These are phyloP conservation scores for Camelina neglecta DNA, from an alignment of 345 rosid genomes.

Conservation along the genomic window DNA sequence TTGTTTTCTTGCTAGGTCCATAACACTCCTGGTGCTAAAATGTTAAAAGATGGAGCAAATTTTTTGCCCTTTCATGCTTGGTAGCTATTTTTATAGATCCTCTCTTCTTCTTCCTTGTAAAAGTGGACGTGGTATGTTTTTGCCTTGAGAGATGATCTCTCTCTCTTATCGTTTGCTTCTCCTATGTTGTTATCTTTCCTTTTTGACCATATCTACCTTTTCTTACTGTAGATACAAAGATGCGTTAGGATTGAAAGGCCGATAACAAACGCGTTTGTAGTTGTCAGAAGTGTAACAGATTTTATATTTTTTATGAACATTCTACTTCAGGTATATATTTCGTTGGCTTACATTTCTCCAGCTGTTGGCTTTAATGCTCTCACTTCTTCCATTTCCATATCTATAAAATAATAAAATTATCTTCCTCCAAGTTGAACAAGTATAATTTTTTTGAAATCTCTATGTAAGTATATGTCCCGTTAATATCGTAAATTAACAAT, in stretches of 20 bases:
- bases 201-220: not conserved
- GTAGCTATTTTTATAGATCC: slow-evolving; percentile 84
- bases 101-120: slow-evolving; percentile 73
- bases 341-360: slow-evolving; percentile 9
- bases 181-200: slow-evolving; percentile 10
- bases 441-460: no score
- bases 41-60: slow-evolving; percentile 72
- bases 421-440: no score
- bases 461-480: no score
- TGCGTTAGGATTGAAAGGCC: slow-evolving; percentile 61
- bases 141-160: not conserved
- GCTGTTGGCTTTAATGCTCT: slow-evolving; percentile 15
- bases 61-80: slow-evolving; percentile 71
- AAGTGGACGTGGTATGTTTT: slow-evolving; percentile 53
- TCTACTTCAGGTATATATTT: slow-evolving; percentile 71
- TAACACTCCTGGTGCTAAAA: slow-evolving; percentile 64
- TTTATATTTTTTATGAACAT: slow-evolving; percentile 67
- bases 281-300: slow-evolving; percentile 67
- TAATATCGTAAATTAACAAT: no score
- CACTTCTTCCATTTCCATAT: not conserved
- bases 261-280: slow-evolving; percentile 52
- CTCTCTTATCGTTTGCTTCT: not conserved
- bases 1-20: slow-evolving; percentile 55
- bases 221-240: slow-evolving; percentile 49
- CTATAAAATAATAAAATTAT: no score